A percentile compares a stretch with the other conserved stretches of the same genome.
These are phyloP conservation scores for Parascedosporium putredinis DNA, from an alignment of 2,329 filamentous ascomycete genomes.

Conservation along the genomic window DNA sequence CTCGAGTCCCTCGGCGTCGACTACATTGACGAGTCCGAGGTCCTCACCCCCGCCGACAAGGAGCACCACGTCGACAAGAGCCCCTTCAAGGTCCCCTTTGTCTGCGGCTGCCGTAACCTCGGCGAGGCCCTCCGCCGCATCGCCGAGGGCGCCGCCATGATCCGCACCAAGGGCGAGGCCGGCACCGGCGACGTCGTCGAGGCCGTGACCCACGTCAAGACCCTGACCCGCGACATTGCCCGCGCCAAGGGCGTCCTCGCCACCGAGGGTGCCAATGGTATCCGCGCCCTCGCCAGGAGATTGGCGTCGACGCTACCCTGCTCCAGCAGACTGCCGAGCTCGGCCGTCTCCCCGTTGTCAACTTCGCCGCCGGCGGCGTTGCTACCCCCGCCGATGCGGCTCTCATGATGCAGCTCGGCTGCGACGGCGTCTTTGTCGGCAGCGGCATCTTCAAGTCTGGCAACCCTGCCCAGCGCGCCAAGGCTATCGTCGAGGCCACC, in stretches of 20 bases:
- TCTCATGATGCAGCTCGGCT: conserved; percentile 96
- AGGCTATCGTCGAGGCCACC: conserved; percentile 88
- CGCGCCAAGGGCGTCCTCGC: conserved; percentile 65
- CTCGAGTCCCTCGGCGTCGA: conserved; percentile 90
- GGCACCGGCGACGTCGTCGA: conserved; percentile 96
- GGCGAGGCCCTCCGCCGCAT: conserved; percentile 88
- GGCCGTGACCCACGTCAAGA: conserved; percentile 92
- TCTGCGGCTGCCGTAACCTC: conserved; percentile 90
- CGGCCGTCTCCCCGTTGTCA: conserved; percentile 85
- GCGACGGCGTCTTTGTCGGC: conserved; percentile 95
- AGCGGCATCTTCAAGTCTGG: conserved; percentile 97
- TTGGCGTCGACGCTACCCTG: conserved; percentile 67
- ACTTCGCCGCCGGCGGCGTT: conserved; percentile 97
- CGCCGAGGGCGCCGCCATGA: conserved; percentile 93
- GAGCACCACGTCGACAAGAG: conserved; percentile 86
- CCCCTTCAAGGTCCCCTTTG: conserved; percentile 75
- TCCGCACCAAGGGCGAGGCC: conserved; percentile 95
- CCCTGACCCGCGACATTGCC: conserved; percentile 73
- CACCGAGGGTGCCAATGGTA: conserved; percentile 37
- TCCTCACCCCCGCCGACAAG: conserved; percentile 88
- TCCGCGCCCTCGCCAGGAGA: conserved; percentile 70
- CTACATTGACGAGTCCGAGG: conserved; percentile 98
- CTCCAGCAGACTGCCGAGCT: conserved; percentile 80
- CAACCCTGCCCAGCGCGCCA: conserved; percentile 78
- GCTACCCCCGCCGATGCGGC: conserved; percentile 97